Percentiles rank a stretch among this genome's conserved stretches.
phyloP scores from a whole-genome alignment of 2,329 filamentous ascomycete genomes.

The Nemania abortiva region DNA sequence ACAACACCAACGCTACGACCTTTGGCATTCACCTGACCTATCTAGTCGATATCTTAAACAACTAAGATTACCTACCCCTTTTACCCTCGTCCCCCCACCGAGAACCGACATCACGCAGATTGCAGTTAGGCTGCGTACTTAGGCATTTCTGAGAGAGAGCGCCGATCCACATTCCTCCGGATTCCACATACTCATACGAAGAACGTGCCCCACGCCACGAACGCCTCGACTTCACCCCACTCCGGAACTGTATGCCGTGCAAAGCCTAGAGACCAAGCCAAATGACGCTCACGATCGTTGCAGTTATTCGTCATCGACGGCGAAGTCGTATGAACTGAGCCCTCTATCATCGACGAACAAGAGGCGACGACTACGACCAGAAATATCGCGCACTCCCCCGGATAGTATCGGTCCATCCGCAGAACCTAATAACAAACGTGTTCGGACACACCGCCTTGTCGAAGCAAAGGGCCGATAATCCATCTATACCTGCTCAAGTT shows the following conservation, averaged over 20 bases:
- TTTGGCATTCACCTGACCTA: not conserved
- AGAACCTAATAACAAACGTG: not conserved
- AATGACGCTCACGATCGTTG: not conserved
- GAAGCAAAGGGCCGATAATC: slow-evolving; percentile 11
- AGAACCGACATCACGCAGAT: not conserved
- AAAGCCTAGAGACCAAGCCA: not conserved
- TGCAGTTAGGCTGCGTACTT: not conserved
- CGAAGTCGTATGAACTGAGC: slow-evolving; percentile 3
- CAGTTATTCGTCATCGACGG: not conserved
- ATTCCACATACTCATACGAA: not conserved
- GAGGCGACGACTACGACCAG: slow-evolving; percentile 9
- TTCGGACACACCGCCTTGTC: slow-evolving; percentile 27
- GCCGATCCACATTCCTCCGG: slow-evolving; percentile 24
- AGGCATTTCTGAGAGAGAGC: not conserved
- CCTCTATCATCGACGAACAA: slow-evolving; percentile 1
- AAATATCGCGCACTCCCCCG: slow-evolving; percentile 31
- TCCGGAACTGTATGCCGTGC: slow-evolving; percentile 14
- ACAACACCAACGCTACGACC: slow-evolving; percentile 2
- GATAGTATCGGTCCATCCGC: slow-evolving; percentile 4
- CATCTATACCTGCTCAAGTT: slow-evolving; percentile 11
- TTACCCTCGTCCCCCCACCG: not conserved
- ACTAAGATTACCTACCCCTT: not conserved
- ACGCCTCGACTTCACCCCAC: slow-evolving; percentile 13
- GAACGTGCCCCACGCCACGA: slow-evolving; percentile 27
- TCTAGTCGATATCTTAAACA: not conserved